Evolutionary conservation across 2,329 filamentous ascomycete genomes (phyloP), one percentile per base, ranked within the genome.

Genomic region (Helotiales sp.): DNA sequence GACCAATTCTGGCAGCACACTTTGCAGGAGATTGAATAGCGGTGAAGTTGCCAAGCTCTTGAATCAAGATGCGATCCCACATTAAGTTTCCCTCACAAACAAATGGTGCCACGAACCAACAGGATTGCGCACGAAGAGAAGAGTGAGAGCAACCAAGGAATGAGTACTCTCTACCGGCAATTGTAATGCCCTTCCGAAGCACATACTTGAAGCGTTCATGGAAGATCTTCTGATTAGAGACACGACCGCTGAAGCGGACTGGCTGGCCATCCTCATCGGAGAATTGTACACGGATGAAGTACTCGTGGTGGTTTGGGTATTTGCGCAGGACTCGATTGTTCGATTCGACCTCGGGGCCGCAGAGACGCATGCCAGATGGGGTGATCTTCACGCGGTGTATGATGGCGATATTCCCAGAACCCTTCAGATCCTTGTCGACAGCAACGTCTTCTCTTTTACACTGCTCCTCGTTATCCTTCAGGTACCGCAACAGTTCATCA

Each of bases 81-180:
- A 63, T 20, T 3, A 78, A 49, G 2, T 67, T 70, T 3, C 75
- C 76, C 4, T 79, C 61, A 6, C 74, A 67, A 11, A 74, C 65
- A 61, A 87, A 85, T 1, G 83, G 81, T 1, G 84, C 80, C 80
- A 85, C 84, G 76, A 86, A 88, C 91, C 91, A 93, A 40, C 86
- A 88, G 0, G 89, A 88, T 66, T 93, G 91, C 0, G 87, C 84
- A 13, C 92, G 84, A 3, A 95, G 82, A 0, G 91, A 93, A 0
- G 91, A 95, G 76, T 94, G 90, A 0, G 91, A 93, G 77, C 93
- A 95, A 0, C 92, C 92, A 0, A 95, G 81, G 73, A 94, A 95
- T 0, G 79, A 78, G 73, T 88, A 93, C 0, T 78, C 75, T 13
- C 88, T 82, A 0, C 88, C 91, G 2, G 85, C 91, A 62, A 95